A percentile compares a stretch with the other conserved stretches of the same genome.
These are phyloP conservation scores for Nakaseomyces kungkrabaensis DNA, from an alignment of 1,139 yeast genomes.

Conservation along the genomic window DNA sequence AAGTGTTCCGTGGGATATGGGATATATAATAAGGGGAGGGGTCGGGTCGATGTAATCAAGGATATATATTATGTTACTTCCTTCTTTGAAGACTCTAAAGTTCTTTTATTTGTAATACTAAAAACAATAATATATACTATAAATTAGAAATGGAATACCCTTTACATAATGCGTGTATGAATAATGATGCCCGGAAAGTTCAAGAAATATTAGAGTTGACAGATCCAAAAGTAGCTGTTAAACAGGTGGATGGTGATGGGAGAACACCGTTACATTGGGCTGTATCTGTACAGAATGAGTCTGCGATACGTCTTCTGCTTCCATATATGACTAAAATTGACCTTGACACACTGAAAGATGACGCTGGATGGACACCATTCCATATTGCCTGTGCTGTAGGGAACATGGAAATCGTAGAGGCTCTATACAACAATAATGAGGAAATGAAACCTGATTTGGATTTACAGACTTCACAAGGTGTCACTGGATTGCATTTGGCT, in stretches of 20 bases:
- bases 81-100: no score
- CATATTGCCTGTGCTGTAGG: slow-evolving; percentile 80
- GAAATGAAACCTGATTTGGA: slow-evolving; percentile 40
- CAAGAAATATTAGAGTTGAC: slow-evolving; percentile 15
- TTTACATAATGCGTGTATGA: slow-evolving; percentile 27
- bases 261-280: slow-evolving; percentile 92
- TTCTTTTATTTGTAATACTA: no score
- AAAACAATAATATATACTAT: background rate
- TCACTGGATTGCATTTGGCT: slow-evolving; percentile 66
- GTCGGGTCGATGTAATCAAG: no score
- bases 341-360: slow-evolving; percentile 59
- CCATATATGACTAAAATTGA: slow-evolving; percentile 36
- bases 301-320: slow-evolving; percentile 34
- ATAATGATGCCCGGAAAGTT: slow-evolving; percentile 20
- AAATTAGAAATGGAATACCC: slow-evolving; percentile 14
- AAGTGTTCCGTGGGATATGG: no score
- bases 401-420: slow-evolving; percentile 41
- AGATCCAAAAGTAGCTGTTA: slow-evolving; percentile 8
- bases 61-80: no score
- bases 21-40: no score
- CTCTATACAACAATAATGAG: slow-evolving; percentile 30
- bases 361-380: slow-evolving; percentile 79
- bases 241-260: slow-evolving; percentile 52
- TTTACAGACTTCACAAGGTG: slow-evolving; percentile 53
- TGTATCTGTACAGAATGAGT: slow-evolving; percentile 49